Evolutionary conservation across 352 stramenopile species (phyloP).

Genomic region (Globisporangium irregulare): DNA sequence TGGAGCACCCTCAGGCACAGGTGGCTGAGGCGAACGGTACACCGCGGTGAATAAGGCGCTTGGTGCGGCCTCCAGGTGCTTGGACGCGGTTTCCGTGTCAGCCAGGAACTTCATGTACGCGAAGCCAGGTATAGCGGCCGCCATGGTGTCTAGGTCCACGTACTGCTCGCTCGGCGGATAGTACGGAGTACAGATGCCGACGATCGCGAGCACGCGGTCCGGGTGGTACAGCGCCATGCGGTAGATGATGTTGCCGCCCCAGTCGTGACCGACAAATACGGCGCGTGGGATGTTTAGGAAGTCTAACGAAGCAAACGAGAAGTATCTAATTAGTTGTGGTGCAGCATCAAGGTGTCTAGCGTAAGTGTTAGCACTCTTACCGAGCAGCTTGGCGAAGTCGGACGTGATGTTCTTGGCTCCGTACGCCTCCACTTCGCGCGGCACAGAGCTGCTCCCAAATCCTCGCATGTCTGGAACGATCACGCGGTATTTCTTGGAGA

Average conservation of each 20-base stretch:
- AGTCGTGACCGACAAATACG: constrained; percentile 59
- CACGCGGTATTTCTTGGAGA: constrained; percentile 50
- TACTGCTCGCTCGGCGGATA: constrained; percentile 32
- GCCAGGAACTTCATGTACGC: constrained; percentile 40
- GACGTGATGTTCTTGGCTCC: constrained; percentile 46
- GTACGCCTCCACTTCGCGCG: constrained; percentile 36
- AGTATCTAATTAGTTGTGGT: neutral
- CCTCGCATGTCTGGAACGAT: constrained; percentile 55
- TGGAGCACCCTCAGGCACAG: constrained; percentile 14
- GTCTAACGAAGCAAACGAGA: constrained; percentile 21
- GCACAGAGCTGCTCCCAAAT: constrained; percentile 44
- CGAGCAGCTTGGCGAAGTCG: constrained; percentile 38
- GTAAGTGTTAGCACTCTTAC: constrained; percentile 12
- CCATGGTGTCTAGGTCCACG: constrained; percentile 31
- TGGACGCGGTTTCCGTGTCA: constrained; percentile 28
- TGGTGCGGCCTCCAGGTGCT: constrained; percentile 32
- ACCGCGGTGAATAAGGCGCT: constrained; percentile 33
- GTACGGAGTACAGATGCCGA: constrained; percentile 59
- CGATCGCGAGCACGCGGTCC: constrained; percentile 45
- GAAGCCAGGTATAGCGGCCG: constrained; percentile 30
- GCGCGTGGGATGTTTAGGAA: constrained; percentile 42
- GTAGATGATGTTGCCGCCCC: constrained; percentile 50
- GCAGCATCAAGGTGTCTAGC: neutral
- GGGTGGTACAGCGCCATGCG: constrained; percentile 57
- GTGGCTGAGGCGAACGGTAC: constrained; percentile 28